Conservation (phyloP, 192 early-diverging fungal genomes). For the Umbelopsis ramanniana region DNA sequence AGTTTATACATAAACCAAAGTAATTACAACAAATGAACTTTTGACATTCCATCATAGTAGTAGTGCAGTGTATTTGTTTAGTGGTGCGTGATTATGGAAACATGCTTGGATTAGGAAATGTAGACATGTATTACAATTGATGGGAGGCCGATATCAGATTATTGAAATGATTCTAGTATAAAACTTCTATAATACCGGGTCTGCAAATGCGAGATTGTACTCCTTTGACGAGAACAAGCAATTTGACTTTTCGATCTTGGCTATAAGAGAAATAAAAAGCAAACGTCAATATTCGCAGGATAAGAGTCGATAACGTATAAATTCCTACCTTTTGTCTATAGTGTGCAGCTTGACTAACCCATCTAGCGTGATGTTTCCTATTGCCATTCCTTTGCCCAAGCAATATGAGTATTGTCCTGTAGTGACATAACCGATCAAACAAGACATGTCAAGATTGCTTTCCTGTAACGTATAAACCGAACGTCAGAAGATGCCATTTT, state of each 20-base stretch:
- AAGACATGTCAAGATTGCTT: slow-evolving; percentile 41
- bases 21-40: neutral
- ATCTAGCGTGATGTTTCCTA: slow-evolving; percentile 63
- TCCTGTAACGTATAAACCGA: slow-evolving; percentile 4
- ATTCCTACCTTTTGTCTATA: slow-evolving; percentile 34
- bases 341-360: slow-evolving; percentile 51
- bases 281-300: neutral
- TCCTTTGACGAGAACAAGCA: slow-evolving; percentile 26
- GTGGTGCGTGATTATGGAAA: neutral
- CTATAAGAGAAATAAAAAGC: neutral
- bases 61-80: neutral
- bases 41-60: neutral
- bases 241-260: slow-evolving; percentile 18
- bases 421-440: slow-evolving; percentile 72
- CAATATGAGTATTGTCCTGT: slow-evolving; percentile 70
- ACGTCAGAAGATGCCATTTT: neutral
- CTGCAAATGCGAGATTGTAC: slow-evolving; percentile 8
- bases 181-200: neutral
- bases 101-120: neutral
- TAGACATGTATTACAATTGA: neutral
- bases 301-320: neutral
- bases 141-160: neutral
- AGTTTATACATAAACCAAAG: slow-evolving; percentile 30
- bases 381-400: slow-evolving; percentile 62
- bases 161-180: neutral